Evolutionary conservation across 257 asterid species (phyloP).

Genomic region (Perilla frutescens): DNA sequence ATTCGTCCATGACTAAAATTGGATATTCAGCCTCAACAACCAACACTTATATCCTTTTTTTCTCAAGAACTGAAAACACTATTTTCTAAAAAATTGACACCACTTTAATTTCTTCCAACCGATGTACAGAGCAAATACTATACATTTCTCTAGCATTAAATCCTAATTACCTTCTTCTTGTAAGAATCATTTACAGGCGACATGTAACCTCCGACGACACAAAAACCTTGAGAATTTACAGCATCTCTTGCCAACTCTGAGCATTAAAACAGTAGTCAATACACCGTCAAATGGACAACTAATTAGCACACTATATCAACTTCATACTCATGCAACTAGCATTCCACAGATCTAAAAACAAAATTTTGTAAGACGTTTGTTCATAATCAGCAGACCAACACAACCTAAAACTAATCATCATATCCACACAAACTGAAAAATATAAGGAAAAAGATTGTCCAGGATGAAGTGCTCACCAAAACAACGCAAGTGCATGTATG

Average conservation of each 20-base stretch:
- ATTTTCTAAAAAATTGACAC: neutral
- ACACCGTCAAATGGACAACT: neutral
- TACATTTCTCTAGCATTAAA: neutral
- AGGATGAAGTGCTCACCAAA: slow-evolving; percentile 55
- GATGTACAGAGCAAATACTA: neutral
- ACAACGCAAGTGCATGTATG: slow-evolving; percentile 90
- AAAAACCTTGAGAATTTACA: slow-evolving; percentile 63
- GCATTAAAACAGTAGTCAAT: slow-evolving; percentile 28
- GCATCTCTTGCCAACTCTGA: slow-evolving; percentile 93
- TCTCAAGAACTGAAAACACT: neutral
- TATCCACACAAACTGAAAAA: too few relatives aligned
- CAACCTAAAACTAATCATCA: neutral
- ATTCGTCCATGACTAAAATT: neutral
- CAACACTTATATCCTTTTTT: slow-evolving; percentile 46
- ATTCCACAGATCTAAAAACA: neutral
- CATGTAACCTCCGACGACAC: slow-evolving; percentile 91
- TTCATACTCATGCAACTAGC: neutral
- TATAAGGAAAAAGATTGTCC: neutral
- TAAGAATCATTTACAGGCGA: slow-evolving; percentile 93
- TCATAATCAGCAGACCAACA: neutral
- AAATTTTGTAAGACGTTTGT: neutral
- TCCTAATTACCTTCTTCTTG: slow-evolving; percentile 68
- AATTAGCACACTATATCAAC: neutral
- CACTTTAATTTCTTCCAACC: slow-evolving; percentile 6
- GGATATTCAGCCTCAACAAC: slow-evolving; percentile 19